phyloP scores from a whole-genome alignment of 1,139 yeast species.

The Candida sp. region DNA sequence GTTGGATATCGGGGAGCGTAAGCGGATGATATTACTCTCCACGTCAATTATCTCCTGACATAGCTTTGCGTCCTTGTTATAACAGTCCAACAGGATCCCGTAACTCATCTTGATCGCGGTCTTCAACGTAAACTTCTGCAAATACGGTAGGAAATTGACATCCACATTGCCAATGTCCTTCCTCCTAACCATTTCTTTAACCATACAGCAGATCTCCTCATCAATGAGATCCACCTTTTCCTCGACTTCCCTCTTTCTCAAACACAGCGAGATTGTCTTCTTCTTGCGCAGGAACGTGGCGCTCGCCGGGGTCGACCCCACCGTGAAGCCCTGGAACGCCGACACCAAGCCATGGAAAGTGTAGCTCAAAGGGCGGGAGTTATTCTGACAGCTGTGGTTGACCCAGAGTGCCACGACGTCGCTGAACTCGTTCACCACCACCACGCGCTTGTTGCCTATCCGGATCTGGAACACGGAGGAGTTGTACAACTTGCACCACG shows the following conservation, averaged over 20 bases:
- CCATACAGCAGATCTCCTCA: slow-evolving; percentile 17
- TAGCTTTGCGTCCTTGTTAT: slow-evolving; percentile 38
- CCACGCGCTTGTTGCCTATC: slow-evolving; percentile 57
- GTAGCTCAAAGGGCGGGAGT: slow-evolving; percentile 69
- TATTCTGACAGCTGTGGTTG: slow-evolving; percentile 53
- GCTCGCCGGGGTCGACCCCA: slow-evolving; percentile 80
- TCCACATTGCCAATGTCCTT: slow-evolving; percentile 23
- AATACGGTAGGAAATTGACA: slow-evolving; percentile 41
- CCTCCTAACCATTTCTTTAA: slow-evolving; percentile 27
- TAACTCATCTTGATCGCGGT: slow-evolving; percentile 63
- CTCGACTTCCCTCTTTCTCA: slow-evolving; percentile 51
- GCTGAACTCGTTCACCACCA: slow-evolving; percentile 68
- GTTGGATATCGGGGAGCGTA: slow-evolving; percentile 68
- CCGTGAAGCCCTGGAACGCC: slow-evolving; percentile 64
- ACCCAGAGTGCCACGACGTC: slow-evolving; percentile 61
- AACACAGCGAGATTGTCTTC: slow-evolving; percentile 54
- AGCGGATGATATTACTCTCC: slow-evolving; percentile 66
- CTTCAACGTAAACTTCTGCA: slow-evolving; percentile 60
- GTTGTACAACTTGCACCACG: slow-evolving; percentile 51
- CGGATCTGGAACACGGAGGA: slow-evolving; percentile 61
- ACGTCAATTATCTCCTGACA: slow-evolving; percentile 60
- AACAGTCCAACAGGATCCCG: slow-evolving; percentile 57
- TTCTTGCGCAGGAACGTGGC: slow-evolving; percentile 55
- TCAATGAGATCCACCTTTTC: slow-evolving; percentile 27
- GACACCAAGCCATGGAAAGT: slow-evolving; percentile 75